These are phyloP conservation scores for Phialemoniopsis sp. DNA, from an alignment of 2,329 filamentous ascomycete genomes.

Conservation along the genomic window DNA sequence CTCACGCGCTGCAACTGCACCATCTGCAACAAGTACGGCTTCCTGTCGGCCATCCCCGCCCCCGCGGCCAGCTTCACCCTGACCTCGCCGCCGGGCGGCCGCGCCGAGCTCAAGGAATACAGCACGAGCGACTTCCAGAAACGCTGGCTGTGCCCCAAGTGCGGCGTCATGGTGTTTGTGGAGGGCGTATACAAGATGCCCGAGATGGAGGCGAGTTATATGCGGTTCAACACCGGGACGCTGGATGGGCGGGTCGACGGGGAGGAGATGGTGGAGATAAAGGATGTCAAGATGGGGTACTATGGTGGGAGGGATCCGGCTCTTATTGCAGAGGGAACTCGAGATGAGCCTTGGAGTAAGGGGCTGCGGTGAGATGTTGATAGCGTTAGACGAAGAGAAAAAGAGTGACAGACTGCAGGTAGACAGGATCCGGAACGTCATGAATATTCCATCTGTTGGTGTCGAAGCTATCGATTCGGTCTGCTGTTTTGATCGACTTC, in stretches of 20 bases:
- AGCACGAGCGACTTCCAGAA: neutral
- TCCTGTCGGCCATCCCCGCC: conserved; percentile 1
- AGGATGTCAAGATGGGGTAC: no score
- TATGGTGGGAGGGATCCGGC: no score
- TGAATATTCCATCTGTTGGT: no score
- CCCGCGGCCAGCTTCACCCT: conserved; percentile 2
- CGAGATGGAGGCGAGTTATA: neutral
- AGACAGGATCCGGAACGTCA: no score
- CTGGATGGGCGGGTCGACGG: conserved; percentile 3
- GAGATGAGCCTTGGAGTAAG: no score
- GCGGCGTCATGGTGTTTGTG: conserved; percentile 1
- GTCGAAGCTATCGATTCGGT: no score
- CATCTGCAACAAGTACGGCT: conserved; percentile 4
- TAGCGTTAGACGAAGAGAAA: no score
- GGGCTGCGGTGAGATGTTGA: no score
- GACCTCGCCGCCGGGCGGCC: neutral
- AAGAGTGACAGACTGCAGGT: no score
- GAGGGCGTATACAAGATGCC: neutral
- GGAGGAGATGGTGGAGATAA: conserved; percentile 1
- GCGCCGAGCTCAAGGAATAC: conserved; percentile 1
- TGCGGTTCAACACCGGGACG: conserved; percentile 1
- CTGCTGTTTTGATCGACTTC: no score
- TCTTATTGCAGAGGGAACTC: no score
- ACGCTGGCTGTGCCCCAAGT: conserved; percentile 3
- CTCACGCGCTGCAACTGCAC: conserved; percentile 4